These are phyloP conservation scores for Fusarium liriodendri DNA, from an alignment of 2,329 filamentous ascomycete genomes.

Conservation along the genomic window DNA sequence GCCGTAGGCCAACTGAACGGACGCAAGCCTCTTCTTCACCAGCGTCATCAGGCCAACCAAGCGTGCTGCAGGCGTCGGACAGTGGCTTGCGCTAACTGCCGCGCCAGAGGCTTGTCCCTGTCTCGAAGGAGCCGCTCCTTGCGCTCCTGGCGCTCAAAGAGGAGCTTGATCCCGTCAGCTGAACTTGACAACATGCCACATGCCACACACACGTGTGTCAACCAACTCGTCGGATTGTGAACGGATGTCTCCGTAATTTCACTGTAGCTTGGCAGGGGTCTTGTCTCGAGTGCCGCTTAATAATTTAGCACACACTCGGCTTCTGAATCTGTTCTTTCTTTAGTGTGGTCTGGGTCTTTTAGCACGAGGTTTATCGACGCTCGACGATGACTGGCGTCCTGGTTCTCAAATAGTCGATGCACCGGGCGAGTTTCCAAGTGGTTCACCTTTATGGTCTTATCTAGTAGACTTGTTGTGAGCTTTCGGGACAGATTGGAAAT, in stretches of 20 bases:
- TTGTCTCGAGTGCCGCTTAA: background rate
- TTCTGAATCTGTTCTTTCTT: background rate
- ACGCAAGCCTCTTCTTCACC: background rate
- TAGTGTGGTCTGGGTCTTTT: background rate
- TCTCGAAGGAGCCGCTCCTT: background rate
- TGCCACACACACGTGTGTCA: background rate
- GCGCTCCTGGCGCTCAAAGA: background rate
- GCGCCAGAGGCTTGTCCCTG: background rate
- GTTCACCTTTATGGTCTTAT: background rate
- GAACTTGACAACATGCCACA: background rate
- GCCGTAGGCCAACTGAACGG: background rate
- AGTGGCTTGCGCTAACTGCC: background rate
- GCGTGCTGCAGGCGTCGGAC: background rate
- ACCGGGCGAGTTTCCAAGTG: background rate
- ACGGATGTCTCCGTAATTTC: background rate
- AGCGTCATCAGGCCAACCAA: background rate
- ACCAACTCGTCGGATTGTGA: background rate
- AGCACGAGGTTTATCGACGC: background rate
- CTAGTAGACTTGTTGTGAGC: background rate
- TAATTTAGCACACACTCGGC: background rate
- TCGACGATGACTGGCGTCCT: background rate
- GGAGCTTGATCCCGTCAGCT: background rate
- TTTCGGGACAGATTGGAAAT: background rate
- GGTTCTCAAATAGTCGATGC: background rate
- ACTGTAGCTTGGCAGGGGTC: background rate